These are phyloP conservation scores for Candida mesenterica DNA, from an alignment of 1,139 yeast genomes.

Conservation along the genomic window DNA sequence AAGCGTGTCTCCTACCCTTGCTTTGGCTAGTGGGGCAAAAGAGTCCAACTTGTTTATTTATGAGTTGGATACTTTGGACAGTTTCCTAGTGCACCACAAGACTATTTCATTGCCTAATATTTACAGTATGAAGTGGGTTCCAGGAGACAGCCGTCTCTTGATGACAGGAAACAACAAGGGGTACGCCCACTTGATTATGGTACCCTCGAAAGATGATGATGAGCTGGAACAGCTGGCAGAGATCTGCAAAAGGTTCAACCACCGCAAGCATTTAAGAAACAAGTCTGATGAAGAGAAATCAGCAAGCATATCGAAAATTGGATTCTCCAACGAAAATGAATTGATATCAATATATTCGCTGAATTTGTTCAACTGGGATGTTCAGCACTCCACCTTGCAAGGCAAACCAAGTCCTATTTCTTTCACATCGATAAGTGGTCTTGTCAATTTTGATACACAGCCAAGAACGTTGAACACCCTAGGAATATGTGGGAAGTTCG, in stretches of 20 bases:
- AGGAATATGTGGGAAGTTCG: slow-evolving; percentile 68
- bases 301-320: slow-evolving; percentile 27
- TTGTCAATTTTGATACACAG: slow-evolving; percentile 52
- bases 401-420: slow-evolving; percentile 46
- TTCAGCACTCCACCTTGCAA: slow-evolving; percentile 49
- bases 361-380: slow-evolving; percentile 71
- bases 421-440: slow-evolving; percentile 49
- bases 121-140: slow-evolving; percentile 65
- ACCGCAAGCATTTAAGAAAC: slow-evolving; percentile 54
- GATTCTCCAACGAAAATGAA: slow-evolving; percentile 19
- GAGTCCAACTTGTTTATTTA: slow-evolving; percentile 64
- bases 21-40: slow-evolving; percentile 60
- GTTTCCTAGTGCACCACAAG: slow-evolving; percentile 65
- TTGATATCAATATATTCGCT: slow-evolving; percentile 61
- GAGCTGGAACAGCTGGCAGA: slow-evolving; percentile 57
- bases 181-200: slow-evolving; percentile 60
- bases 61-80: slow-evolving; percentile 45
- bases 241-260: slow-evolving; percentile 72
- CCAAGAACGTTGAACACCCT: slow-evolving; percentile 29
- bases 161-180: slow-evolving; percentile 75
- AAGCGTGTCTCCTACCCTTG: slow-evolving; percentile 44
- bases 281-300: slow-evolving; percentile 18
- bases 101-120: slow-evolving; percentile 72
- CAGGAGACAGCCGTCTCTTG: slow-evolving; percentile 34
- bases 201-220: slow-evolving; percentile 41